These are phyloP conservation scores for Calocybe cyanea DNA, from an alignment of 768 basidiomycete genomes.

Conservation along the genomic window DNA sequence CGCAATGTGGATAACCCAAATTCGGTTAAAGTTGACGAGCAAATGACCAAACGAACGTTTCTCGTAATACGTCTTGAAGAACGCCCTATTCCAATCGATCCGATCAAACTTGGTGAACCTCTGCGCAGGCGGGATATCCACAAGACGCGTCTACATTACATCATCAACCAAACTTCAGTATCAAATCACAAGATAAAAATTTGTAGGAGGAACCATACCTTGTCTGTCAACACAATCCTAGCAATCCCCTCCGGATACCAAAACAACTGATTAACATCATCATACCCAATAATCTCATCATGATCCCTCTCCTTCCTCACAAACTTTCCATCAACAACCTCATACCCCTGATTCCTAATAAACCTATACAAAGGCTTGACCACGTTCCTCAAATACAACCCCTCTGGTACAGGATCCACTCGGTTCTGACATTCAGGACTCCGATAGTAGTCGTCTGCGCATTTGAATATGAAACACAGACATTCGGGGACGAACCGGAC, in stretches of 20 bases:
- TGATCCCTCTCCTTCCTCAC: constrained; percentile 92
- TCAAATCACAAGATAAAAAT: not conserved
- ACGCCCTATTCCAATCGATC: constrained; percentile 93
- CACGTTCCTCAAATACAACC: constrained; percentile 87
- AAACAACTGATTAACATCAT: constrained; percentile 98
- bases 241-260: constrained; percentile 99
- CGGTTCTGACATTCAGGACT: constrained; percentile 96
- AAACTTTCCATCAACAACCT: constrained; percentile 93
- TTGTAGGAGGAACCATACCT: constrained; percentile 42
- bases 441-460: constrained; percentile 99
- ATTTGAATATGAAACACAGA: constrained; percentile 99
- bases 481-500: constrained; percentile 96
- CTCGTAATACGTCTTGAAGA: constrained; percentile 99
- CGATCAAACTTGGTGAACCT: constrained; percentile 97
- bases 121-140: constrained; percentile 87
- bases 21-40: constrained; percentile 98
- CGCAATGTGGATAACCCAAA: constrained; percentile 97
- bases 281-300: constrained; percentile 93
- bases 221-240: constrained; percentile 83
- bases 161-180: constrained; percentile 1
- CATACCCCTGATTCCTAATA: constrained; percentile 96
- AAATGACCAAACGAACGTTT: constrained; percentile 96
- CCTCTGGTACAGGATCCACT: constrained; percentile 89
- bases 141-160: constrained; percentile 67
- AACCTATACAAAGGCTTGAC: constrained; percentile 94